phyloP scores from a whole-genome alignment of 164 flowering plant species.

The Hamamelis virginiana region DNA sequence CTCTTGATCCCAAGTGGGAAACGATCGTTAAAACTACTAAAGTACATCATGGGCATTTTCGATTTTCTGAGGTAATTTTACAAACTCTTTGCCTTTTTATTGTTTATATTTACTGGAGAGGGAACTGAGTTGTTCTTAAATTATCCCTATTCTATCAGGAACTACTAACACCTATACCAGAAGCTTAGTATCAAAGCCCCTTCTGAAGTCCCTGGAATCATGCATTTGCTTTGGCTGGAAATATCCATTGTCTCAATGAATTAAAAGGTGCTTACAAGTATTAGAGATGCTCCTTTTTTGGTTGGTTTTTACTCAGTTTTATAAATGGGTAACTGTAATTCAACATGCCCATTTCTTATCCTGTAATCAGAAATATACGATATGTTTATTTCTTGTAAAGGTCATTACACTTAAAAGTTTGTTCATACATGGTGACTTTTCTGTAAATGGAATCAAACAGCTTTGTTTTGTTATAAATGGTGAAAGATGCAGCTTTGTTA shows the following conservation, averaged over 20 bases:
- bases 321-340: neutral
- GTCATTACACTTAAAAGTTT: too few relatives aligned
- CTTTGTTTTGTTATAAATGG: too few relatives aligned
- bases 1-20: slow-evolving; percentile 33
- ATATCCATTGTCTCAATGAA: neutral
- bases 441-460: too few relatives aligned
- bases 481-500: too few relatives aligned
- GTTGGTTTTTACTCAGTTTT: neutral
- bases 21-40: slow-evolving; percentile 31
- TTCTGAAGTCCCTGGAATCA: neutral
- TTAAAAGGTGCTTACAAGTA: neutral
- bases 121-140: neutral
- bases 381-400: too few relatives aligned
- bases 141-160: slow-evolving; percentile 21
- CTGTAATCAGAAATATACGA: neutral
- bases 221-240: neutral
- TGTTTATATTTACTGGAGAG: neutral
- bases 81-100: neutral
- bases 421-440: too few relatives aligned
- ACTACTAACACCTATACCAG: slow-evolving; percentile 32
- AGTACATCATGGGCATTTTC: slow-evolving; percentile 24
- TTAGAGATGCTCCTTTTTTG: neutral
- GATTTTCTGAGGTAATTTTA: slow-evolving; percentile 35
- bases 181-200: slow-evolving; percentile 7
- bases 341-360: slow-evolving; percentile 1